Evolutionary conservation across 192 early-diverging fungal species (phyloP).

Genomic region (Backusella westeae): DNA sequence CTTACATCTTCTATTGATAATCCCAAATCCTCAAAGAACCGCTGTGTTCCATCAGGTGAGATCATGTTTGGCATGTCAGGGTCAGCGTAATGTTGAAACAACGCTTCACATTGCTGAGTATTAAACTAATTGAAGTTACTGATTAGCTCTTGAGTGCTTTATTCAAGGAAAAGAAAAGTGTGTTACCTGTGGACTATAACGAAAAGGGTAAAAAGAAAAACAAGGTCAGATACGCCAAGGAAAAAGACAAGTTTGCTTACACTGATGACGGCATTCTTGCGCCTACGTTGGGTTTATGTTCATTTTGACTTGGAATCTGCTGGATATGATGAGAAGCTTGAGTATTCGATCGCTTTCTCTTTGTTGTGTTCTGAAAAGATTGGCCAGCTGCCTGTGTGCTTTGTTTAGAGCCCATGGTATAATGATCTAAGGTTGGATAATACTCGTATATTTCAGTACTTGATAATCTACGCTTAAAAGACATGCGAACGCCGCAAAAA

Average conservation of each 20-base stretch:
- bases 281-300: not conserved
- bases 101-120: slow-evolving; percentile 16
- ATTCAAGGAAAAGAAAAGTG: not conserved
- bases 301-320: not conserved
- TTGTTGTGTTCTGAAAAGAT: not conserved
- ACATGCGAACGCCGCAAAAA: slow-evolving; percentile 13
- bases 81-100: slow-evolving; percentile 32
- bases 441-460: slow-evolving; percentile 12
- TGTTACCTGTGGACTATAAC: slow-evolving; percentile 16
- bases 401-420: slow-evolving; percentile 29
- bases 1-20: slow-evolving; percentile 34
- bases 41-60: slow-evolving; percentile 29
- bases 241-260: not conserved
- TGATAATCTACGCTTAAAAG: slow-evolving; percentile 23
- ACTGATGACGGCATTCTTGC: not conserved
- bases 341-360: slow-evolving; percentile 18
- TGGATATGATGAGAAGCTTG: not conserved
- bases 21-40: slow-evolving; percentile 29
- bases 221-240: not conserved
- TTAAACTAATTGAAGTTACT: slow-evolving; percentile 14
- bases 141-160: not conserved
- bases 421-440: slow-evolving; percentile 19
- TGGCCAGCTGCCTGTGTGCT: slow-evolving; percentile 7
- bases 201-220: not conserved
- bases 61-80: slow-evolving; percentile 19